These are phyloP conservation scores for Phytophthora macrochlamydospora DNA, from an alignment of 352 stramenopile species.

Conservation along the genomic window DNA sequence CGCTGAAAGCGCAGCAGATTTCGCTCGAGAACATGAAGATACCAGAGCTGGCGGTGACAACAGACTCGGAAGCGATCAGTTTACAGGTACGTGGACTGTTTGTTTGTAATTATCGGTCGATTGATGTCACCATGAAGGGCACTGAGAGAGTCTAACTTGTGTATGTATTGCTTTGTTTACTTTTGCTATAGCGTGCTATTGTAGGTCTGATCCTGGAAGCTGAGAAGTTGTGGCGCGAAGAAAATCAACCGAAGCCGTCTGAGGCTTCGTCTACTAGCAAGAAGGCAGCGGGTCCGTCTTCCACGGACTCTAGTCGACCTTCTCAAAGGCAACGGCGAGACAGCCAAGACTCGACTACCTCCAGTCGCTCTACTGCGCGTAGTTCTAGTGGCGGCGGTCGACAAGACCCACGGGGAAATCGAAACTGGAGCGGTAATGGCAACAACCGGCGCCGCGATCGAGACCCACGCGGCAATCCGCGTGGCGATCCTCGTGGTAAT, in stretches of 20 bases:
- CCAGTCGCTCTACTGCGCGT: conserved; percentile 44
- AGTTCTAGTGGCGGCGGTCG: conserved; percentile 37
- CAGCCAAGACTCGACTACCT: conserved; percentile 43
- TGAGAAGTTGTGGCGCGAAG: conserved; percentile 67
- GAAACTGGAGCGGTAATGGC: conserved; percentile 28
- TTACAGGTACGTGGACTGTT: conserved; percentile 48
- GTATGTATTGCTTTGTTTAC: conserved; percentile 12
- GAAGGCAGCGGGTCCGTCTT: conserved; percentile 23
- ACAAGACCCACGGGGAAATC: conserved; percentile 31
- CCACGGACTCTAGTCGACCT: conserved; percentile 14
- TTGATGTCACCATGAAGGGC: neutral
- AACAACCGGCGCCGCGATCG: conserved; percentile 36
- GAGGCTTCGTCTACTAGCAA: conserved; percentile 28
- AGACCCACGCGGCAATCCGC: conserved; percentile 33
- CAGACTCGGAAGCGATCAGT: conserved; percentile 42
- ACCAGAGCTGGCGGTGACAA: conserved; percentile 66
- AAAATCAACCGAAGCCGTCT: conserved; percentile 32
- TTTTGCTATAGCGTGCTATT: conserved; percentile 56
- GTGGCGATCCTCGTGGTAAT: conserved; percentile 5
- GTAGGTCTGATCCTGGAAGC: conserved; percentile 72
- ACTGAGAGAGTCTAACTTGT: conserved; percentile 11
- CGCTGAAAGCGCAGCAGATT: conserved; percentile 71
- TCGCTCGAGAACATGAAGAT: conserved; percentile 78
- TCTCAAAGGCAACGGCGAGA: conserved; percentile 27
- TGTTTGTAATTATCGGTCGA: neutral